Percentiles rank a stretch among this genome's conserved stretches.
phyloP scores from a whole-genome alignment of 2,329 filamentous ascomycete species.

The Exophiala oligosperma region DNA sequence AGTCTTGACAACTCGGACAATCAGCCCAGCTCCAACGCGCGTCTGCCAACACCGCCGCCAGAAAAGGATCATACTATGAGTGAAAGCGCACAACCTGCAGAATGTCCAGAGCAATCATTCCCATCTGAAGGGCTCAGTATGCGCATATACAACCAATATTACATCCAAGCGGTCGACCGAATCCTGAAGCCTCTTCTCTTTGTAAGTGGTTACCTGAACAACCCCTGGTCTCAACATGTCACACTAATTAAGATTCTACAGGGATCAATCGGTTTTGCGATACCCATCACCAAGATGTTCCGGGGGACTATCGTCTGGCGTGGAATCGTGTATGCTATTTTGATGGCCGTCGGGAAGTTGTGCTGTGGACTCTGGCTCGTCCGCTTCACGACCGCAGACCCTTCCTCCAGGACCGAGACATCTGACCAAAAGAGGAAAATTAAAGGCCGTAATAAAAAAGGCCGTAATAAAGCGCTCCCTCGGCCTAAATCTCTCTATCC shows the following conservation, averaged over 20 bases:
- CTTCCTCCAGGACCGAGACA: background rate
- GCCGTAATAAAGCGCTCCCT: conserved; percentile 39
- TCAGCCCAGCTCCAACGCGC: background rate
- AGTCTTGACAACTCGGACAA: too few relatives aligned
- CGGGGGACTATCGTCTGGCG: conserved; percentile 65
- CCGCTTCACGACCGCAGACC: conserved; percentile 31
- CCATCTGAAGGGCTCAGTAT: conserved; percentile 26
- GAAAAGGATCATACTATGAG: background rate
- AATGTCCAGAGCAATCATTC: background rate
- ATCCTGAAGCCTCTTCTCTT: conserved; percentile 74
- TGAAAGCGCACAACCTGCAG: background rate
- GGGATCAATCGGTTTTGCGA: conserved; percentile 70
- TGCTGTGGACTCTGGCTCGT: conserved; percentile 62
- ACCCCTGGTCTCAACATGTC: background rate
- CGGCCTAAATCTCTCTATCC: conserved; percentile 61
- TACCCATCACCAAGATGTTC: conserved; percentile 73
- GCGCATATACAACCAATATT: conserved; percentile 49
- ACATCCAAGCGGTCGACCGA: conserved; percentile 45
- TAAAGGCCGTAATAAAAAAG: background rate
- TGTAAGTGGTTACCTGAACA: conserved; percentile 33
- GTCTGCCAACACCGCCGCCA: conserved; percentile 10
- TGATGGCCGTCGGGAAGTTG: conserved; percentile 68
- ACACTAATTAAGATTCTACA: background rate
- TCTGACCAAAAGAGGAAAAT: background rate
- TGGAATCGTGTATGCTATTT: conserved; percentile 67